Base-by-base conservation (phyloP, 192 early-diverging fungal species). In the Lobosporangium transversale region DNA sequence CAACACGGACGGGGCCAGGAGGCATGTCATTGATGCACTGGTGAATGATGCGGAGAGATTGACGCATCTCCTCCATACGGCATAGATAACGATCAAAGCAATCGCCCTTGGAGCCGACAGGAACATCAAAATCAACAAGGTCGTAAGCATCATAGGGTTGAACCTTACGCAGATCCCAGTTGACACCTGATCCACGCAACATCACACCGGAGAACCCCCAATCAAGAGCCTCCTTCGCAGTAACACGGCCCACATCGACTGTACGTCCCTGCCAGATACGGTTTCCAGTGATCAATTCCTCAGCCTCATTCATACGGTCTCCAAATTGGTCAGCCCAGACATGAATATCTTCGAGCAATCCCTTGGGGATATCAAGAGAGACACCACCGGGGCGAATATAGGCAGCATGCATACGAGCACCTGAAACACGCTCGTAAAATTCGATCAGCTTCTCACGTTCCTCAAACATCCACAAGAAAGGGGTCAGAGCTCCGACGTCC, bases 391-490 rank as follows among this genome's bases (percentile, higher is more conserved):
- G 96, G 56, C 97, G 91, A 42, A 99, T 92, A 75, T 97, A 99
- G 33, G 96, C 96, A 33, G 95, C 88, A 82, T 99, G 97, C 90
- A 99, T 95, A 70, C 97, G 94, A 24, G 97, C 97, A 37, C 97
- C 97, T 12, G 93, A 96, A 29, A 97, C 96, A 76, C 97, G 94
- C 79, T 99, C 97, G 81, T 99, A 99, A 69, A 96, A 97, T 87
- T 99, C 97, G 93, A 99, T 99, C 65, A 95, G 83, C 82, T 96
- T 95, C 80, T 99, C 97, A 79, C 97, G 94, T 84, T 99, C 97
- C 87, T 99, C 97, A 70, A 99, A 98, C 92, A 98, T 90, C 89
- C 95, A 99, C 80, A 99, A 84, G 86, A 99, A 97, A 54, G 97
- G 97, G 29, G 97, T 97, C 82, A 98, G 84, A 27, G 96, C 97